Evolutionary conservation across 495 filamentous ascomycete genomes (phyloP).

Genomic region (Thozetella sp.): DNA sequence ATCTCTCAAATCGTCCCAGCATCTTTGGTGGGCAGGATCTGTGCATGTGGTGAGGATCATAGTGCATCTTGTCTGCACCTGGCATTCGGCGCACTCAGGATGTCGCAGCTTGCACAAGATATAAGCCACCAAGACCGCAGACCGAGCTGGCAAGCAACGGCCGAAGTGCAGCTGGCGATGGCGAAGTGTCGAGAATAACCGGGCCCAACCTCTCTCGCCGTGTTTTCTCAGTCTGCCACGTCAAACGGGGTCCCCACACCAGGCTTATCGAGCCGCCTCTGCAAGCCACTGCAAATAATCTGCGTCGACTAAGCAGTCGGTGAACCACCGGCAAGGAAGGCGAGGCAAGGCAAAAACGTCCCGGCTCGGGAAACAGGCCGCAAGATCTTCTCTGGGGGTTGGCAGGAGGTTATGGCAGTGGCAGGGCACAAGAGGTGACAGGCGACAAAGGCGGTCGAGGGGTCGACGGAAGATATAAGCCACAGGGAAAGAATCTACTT

Average conservation of each 20-base stretch:
- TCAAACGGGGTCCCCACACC: slow-evolving; percentile 23
- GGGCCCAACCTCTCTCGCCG: slow-evolving; percentile 22
- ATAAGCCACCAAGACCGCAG: slow-evolving; percentile 1
- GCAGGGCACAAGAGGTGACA: neutral
- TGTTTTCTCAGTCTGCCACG: slow-evolving; percentile 18
- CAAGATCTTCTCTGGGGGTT: neutral
- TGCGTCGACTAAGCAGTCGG: slow-evolving; percentile 6
- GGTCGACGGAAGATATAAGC: slow-evolving; percentile 1
- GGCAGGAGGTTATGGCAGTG: neutral
- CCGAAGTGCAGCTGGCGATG: slow-evolving; percentile 11
- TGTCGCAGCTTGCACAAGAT: slow-evolving; percentile 1
- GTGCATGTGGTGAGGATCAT: slow-evolving; percentile 19
- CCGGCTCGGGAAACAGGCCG: neutral
- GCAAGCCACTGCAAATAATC: slow-evolving; percentile 27
- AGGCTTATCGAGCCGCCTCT: slow-evolving; percentile 21
- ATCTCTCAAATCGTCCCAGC: slow-evolving; percentile 23
- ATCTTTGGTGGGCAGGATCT: slow-evolving; percentile 18
- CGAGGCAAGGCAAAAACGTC: too few relatives aligned
- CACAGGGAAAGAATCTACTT: slow-evolving; percentile 2
- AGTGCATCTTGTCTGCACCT: slow-evolving; percentile 15
- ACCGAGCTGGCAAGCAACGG: slow-evolving; percentile 10
- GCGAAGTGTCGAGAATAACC: slow-evolving; percentile 19
- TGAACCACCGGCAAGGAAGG: too few relatives aligned
- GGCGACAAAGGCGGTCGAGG: neutral
- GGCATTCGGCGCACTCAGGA: slow-evolving; percentile 13